Percentiles rank a stretch among this genome's conserved stretches.
phyloP scores from a whole-genome alignment of 805 yeast species.

The Lachancea thermotolerans region DNA sequence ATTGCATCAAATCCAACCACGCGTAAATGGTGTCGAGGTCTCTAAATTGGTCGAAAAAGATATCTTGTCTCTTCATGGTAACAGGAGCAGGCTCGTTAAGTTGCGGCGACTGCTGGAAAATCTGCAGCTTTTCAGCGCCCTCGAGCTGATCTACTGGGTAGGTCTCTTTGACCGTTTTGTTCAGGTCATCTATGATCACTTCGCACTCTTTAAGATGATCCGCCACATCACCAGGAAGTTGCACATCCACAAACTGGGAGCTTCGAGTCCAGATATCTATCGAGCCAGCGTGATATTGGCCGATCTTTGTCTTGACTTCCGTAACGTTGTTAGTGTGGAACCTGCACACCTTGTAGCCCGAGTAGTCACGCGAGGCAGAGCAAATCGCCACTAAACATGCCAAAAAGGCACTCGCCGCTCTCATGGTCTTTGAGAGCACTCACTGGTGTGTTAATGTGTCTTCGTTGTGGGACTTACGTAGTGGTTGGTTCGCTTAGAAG shows the following conservation, averaged over 20 bases:
- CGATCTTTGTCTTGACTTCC: not conserved
- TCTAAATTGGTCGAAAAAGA: slow-evolving; percentile 66
- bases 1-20: slow-evolving; percentile 59
- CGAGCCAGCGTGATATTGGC: slow-evolving; percentile 1
- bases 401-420: not conserved
- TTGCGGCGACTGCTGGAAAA: slow-evolving; percentile 1
- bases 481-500: too few species aligned
- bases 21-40: slow-evolving; percentile 60
- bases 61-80: slow-evolving; percentile 32
- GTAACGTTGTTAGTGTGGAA: slow-evolving; percentile 10
- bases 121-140: slow-evolving; percentile 4
- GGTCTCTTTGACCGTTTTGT: slow-evolving; percentile 50
- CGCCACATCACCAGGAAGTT: slow-evolving; percentile 16
- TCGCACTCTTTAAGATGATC: slow-evolving; percentile 23
- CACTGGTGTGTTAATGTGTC: not conserved
- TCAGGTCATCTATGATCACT: slow-evolving; percentile 49
- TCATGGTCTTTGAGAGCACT: not conserved
- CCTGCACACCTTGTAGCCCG: slow-evolving; percentile 22
- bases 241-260: slow-evolving; percentile 42
- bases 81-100: slow-evolving; percentile 5
- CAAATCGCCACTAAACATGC: not conserved
- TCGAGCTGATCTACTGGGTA: slow-evolving; percentile 34
- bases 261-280: slow-evolving; percentile 47
- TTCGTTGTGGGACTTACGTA: not conserved
- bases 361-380: slow-evolving; percentile 10